These are phyloP conservation scores for Hymenoscyphus occultus DNA, from an alignment of 2,329 filamentous ascomycete species.

Conservation along the genomic window DNA sequence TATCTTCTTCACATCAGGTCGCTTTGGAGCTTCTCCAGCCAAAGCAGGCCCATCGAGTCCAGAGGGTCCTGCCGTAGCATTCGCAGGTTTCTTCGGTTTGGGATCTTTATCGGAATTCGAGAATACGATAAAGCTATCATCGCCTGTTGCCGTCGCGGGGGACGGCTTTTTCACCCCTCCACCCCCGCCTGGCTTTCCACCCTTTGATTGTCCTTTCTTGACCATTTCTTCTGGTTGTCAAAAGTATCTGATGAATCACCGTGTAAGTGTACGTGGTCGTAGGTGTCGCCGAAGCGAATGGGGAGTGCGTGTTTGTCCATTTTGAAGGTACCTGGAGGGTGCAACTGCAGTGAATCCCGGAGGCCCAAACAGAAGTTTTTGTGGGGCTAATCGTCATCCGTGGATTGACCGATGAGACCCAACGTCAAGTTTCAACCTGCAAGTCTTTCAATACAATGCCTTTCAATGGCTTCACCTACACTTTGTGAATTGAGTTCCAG, in stretches of 20 bases:
- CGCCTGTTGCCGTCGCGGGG: constrained; percentile 34
- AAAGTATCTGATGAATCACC: constrained; percentile 13
- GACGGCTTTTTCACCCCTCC: constrained; percentile 31
- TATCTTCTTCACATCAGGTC: constrained; percentile 70
- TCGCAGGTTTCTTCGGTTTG: constrained; percentile 32
- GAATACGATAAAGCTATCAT: constrained; percentile 55
- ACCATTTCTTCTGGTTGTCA: constrained; percentile 32
- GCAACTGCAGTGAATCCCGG: background rate
- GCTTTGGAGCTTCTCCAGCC: constrained; percentile 34
- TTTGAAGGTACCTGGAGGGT: background rate
- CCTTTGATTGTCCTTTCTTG: constrained; percentile 37
- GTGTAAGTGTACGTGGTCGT: constrained; percentile 16
- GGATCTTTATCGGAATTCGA: constrained; percentile 56
- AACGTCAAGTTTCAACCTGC: background rate
- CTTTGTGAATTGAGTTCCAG: no score
- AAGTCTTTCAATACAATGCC: background rate
- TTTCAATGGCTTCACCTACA: no score
- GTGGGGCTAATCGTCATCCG: constrained; percentile 6
- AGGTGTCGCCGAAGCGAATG: background rate
- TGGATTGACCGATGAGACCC: background rate
- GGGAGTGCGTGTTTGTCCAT: background rate
- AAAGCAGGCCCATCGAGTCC: constrained; percentile 30
- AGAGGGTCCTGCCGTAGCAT: constrained; percentile 16
- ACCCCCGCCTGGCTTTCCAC: constrained; percentile 34
- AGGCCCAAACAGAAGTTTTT: constrained; percentile 6